Percentiles rank a stretch among this genome's conserved stretches.
Conservation (phyloP, 208 protist species). For the Acanthamoeba sp. region DNA sequence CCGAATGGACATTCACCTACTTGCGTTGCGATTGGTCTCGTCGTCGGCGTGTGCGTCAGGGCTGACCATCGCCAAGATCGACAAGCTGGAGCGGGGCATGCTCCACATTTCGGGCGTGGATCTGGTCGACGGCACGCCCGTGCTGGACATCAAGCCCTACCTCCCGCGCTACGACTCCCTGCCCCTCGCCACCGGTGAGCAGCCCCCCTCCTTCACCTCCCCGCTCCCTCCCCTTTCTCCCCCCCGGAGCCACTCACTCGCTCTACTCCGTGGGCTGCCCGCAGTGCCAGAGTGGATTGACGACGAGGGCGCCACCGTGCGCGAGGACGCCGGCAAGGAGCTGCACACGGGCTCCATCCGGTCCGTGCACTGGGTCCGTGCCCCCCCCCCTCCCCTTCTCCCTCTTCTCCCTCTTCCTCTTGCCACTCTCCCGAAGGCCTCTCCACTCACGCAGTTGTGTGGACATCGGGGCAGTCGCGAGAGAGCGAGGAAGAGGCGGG, state of each 20-base stretch:
- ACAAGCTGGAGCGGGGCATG: slow-evolving; percentile 52
- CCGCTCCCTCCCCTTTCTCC: too few species aligned
- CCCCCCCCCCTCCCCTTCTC: too few species aligned
- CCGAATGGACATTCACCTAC: not conserved
- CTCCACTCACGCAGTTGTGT: not conserved
- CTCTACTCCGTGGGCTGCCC: not conserved
- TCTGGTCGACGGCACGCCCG: slow-evolving; percentile 83
- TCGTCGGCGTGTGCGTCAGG: not conserved
- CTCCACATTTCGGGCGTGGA: slow-evolving; percentile 79
- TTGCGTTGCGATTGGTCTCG: too few species aligned
- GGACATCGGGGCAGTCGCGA: not conserved
- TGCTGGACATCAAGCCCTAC: slow-evolving; percentile 87
- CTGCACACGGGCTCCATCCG: not conserved
- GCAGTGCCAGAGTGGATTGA: slow-evolving; percentile 16
- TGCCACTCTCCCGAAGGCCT: not conserved
- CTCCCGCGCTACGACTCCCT: slow-evolving; percentile 75
- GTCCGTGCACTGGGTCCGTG: not conserved
- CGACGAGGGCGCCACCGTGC: not conserved
- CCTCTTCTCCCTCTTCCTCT: too few species aligned
- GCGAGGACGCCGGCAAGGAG: not conserved
- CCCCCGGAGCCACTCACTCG: too few species aligned
- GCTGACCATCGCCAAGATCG: slow-evolving; percentile 62
- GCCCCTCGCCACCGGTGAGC: not conserved
- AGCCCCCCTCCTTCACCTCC: too few species aligned
- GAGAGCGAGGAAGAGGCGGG: not conserved